These are phyloP conservation scores for Sporothrix schenckii DNA, from an alignment of 2,329 filamentous ascomycete genomes.

Conservation along the genomic window DNA sequence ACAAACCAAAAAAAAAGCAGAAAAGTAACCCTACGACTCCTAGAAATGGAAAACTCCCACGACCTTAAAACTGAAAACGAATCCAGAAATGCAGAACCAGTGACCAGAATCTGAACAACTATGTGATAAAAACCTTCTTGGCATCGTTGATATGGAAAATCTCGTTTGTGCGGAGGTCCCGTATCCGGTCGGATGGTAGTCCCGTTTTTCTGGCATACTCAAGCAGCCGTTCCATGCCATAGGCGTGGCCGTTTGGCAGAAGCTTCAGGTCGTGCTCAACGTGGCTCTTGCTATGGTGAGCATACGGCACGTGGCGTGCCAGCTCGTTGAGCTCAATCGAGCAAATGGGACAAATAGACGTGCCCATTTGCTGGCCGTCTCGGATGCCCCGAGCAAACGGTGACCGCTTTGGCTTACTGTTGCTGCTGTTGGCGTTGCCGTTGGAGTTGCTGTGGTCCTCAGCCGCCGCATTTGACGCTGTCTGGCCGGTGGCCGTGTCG, in stretches of 20 bases:
- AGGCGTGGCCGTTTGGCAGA: constrained; percentile 83
- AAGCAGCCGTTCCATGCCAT: constrained; percentile 73
- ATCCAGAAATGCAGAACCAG: neutral
- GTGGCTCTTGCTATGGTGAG: constrained; percentile 90
- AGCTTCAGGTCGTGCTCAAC: constrained; percentile 86
- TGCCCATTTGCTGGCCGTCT: constrained; percentile 40
- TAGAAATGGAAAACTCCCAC: neutral
- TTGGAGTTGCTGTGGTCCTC: constrained; percentile 32
- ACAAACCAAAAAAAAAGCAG: neutral
- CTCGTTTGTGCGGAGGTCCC: constrained; percentile 77
- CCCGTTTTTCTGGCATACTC: constrained; percentile 80
- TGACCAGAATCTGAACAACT: constrained; percentile 29
- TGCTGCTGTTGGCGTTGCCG: neutral
- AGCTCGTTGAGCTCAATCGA: constrained; percentile 92
- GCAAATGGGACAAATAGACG: constrained; percentile 82
- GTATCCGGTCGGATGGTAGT: constrained; percentile 65
- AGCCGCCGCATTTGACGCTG: neutral
- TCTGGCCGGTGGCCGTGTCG: neutral
- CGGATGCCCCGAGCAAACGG: constrained; percentile 29
- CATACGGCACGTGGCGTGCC: constrained; percentile 85
- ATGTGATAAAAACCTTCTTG: constrained; percentile 92
- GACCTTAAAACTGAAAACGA: neutral
- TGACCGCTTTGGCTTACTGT: neutral
- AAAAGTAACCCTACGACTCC: neutral
- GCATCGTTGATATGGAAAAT: constrained; percentile 64